A percentile compares a stretch with the other conserved stretches of the same genome.
Conservation (phyloP, 208 protist genomes). For the Wallacemonas collosoma region DNA sequence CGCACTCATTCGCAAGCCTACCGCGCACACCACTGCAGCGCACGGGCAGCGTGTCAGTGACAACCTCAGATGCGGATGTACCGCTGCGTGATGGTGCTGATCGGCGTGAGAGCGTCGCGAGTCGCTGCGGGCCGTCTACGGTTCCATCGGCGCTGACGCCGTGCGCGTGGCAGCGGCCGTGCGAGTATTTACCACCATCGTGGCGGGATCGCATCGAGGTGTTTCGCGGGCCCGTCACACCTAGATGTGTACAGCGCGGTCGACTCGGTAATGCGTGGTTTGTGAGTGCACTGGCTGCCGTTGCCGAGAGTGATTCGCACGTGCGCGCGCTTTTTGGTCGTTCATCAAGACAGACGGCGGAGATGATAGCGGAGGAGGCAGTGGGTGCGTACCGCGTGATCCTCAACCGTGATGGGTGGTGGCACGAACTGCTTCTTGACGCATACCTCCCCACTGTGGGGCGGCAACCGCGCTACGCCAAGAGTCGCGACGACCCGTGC, state of each 20-base stretch:
- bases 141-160: conserved; percentile 22
- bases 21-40: conserved; percentile 2
- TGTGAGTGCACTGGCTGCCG: conserved; percentile 53
- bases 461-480: conserved; percentile 50
- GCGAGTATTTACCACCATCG: conserved; percentile 42
- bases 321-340: conserved; percentile 56
- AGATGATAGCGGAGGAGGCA: conserved; percentile 34
- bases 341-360: conserved; percentile 10
- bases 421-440: conserved; percentile 69
- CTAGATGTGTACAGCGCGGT: conserved; percentile 40
- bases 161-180: conserved; percentile 41
- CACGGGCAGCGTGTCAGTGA: neutral
- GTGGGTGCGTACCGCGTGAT: conserved; percentile 62
- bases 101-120: neutral
- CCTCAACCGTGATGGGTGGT: conserved; percentile 74
- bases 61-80: neutral
- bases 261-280: conserved; percentile 75
- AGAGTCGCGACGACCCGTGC: conserved; percentile 51
- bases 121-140: neutral
- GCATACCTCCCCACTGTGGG: conserved; percentile 67
- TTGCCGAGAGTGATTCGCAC: conserved; percentile 39
- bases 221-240: conserved; percentile 43
- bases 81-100: neutral
- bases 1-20: neutral
- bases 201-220: conserved; percentile 26